Evolutionary conservation across 2,329 filamentous ascomycete genomes (phyloP).

Genomic region (Microsporum canis): DNA sequence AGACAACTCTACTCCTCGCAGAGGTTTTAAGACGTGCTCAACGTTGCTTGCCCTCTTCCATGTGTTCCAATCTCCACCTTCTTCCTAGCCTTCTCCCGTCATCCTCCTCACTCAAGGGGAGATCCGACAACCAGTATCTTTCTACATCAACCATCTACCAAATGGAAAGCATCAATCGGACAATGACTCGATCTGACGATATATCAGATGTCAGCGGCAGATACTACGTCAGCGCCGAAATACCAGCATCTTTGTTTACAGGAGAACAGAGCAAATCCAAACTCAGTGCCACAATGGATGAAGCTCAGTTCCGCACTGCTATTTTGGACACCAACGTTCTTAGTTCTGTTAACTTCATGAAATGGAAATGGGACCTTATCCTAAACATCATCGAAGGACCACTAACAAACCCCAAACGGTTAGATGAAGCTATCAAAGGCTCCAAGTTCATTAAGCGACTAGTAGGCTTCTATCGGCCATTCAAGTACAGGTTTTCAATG

Average conservation of each 20-base stretch:
- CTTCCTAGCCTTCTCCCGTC: conserved; percentile 74
- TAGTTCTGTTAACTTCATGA: conserved; percentile 77
- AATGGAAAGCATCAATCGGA: conserved; percentile 93
- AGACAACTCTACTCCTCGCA: conserved; percentile 80
- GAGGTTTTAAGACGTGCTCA: conserved; percentile 85
- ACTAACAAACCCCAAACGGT: conserved; percentile 73
- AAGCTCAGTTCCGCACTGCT: conserved; percentile 50
- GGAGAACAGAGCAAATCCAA: conserved; percentile 40
- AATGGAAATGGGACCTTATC: conserved; percentile 97
- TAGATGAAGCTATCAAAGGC: conserved; percentile 87
- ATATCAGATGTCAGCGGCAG: conserved; percentile 18
- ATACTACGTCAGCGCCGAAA: conserved; percentile 36
- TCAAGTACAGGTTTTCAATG: conserved; percentile 91
- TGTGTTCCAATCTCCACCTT: conserved; percentile 76
- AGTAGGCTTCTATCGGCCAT: conserved; percentile 89
- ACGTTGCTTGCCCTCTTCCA: conserved; percentile 66
- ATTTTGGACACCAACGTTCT: conserved; percentile 69
- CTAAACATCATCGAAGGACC: conserved; percentile 86
- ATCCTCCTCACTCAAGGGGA: conserved; percentile 48
- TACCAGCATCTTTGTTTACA: conserved; percentile 32
- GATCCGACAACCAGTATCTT: conserved; percentile 60
- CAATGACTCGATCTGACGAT: conserved; percentile 67
- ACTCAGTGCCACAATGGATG: conserved; percentile 51
- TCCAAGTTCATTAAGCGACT: conserved; percentile 95
- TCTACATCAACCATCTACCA: conserved; percentile 91